A percentile compares a stretch with the other conserved stretches of the same genome.
Evolutionary conservation across 108 stramenopile genomes (phyloP).

Genomic region (Asterionellopsis glacialis): DNA sequence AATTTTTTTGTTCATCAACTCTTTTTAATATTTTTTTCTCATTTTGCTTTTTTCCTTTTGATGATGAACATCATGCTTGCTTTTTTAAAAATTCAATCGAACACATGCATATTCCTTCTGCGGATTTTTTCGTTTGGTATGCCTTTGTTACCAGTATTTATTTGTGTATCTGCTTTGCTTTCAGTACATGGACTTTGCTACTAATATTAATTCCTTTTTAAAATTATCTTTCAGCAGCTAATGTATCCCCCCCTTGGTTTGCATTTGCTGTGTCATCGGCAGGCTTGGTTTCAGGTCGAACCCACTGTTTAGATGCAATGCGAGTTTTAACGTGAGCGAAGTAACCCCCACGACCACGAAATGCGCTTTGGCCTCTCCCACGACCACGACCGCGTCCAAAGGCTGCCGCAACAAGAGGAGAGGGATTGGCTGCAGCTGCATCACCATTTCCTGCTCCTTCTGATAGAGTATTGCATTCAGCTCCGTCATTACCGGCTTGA

Average conservation of each 20-base stretch:
- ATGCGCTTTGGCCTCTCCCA: too few species aligned
- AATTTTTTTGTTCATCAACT: too few species aligned
- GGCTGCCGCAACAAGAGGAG: constrained; percentile 43
- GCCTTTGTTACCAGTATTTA: too few species aligned
- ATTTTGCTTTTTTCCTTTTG: too few species aligned
- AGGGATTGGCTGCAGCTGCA: constrained; percentile 29
- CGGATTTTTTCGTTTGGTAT: too few species aligned
- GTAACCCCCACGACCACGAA: constrained; percentile 25
- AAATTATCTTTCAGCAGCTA: background rate
- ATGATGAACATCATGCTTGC: too few species aligned
- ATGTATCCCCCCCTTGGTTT: background rate
- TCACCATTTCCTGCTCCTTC: constrained; percentile 10
- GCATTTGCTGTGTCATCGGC: background rate
- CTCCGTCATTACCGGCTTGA: constrained; percentile 4
- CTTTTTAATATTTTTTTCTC: too few species aligned
- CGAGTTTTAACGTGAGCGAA: constrained; percentile 43
- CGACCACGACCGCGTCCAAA: constrained; percentile 32
- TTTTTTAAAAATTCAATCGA: too few species aligned
- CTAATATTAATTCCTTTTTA: background rate
- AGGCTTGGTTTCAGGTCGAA: constrained; percentile 12
- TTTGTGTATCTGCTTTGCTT: too few species aligned
- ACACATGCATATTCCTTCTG: too few species aligned
- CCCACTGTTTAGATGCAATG: constrained; percentile 76
- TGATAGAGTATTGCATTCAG: background rate
- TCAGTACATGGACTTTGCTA: background rate